A percentile compares a stretch with the other conserved stretches of the same genome.
These are phyloP conservation scores for Anastatica hierochuntica DNA, from an alignment of 345 rosid species.

Conservation along the genomic window DNA sequence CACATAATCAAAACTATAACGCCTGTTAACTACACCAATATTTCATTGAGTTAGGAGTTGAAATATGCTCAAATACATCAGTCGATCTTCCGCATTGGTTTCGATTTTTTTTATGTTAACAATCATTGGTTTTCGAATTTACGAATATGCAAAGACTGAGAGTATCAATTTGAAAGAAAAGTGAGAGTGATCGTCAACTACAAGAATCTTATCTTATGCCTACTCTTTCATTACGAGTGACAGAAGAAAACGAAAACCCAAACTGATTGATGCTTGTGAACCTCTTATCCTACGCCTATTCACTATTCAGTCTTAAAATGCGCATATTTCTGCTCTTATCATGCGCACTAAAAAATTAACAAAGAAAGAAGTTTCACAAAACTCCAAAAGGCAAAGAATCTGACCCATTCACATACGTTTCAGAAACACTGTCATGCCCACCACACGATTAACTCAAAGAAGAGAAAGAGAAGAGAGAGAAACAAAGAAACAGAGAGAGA, in stretches of 20 bases:
- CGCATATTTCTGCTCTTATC: too few relatives aligned
- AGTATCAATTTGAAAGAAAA: too few relatives aligned
- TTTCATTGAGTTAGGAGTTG: too few relatives aligned
- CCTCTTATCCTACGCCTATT: conserved; percentile 8
- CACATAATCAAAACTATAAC: too few relatives aligned
- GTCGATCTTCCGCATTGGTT: too few relatives aligned
- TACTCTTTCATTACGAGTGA: conserved; percentile 14
- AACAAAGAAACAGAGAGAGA: too few relatives aligned
- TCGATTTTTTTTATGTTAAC: too few relatives aligned
- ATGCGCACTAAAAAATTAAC: conserved; percentile 4
- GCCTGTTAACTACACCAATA: too few relatives aligned
- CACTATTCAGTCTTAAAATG: too few relatives aligned
- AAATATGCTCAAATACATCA: too few relatives aligned
- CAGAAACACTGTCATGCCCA: conserved; percentile 19
- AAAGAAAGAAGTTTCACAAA: conserved; percentile 5
- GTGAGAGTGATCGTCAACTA: conserved; percentile 19
- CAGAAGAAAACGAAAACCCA: conserved; percentile 12
- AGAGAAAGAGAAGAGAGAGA: not conserved
- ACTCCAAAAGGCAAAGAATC: conserved; percentile 23
- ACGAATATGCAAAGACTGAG: too few relatives aligned
- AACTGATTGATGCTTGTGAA: conserved; percentile 20
- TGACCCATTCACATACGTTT: conserved; percentile 28
- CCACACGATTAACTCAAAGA: conserved; percentile 29
- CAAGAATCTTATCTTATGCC: conserved; percentile 23
- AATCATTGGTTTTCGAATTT: too few relatives aligned